Evolutionary conservation across 2,329 filamentous ascomycete species (phyloP), one percentile per base, ranked within the genome.

Genomic region (Plenodomus tracheiphilus): DNA sequence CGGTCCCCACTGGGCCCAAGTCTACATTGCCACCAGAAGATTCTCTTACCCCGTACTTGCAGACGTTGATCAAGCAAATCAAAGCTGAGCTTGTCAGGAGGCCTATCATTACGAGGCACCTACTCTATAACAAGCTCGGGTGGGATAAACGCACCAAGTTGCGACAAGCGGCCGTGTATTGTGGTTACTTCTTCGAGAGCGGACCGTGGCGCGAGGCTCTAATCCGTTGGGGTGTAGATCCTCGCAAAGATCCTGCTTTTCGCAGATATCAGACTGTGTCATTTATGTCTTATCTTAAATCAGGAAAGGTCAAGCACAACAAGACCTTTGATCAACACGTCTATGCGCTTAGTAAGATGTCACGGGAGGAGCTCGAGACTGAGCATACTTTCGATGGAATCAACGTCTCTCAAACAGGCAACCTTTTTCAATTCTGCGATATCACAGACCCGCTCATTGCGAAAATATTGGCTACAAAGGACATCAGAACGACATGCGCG

Each of bases 401-500:
- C 50, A 81, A 81, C 2, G 84, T 93, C 46, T 84, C 84, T 15
- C 82, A 83, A 1, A 91, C 96, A 64, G 91, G 91, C 34, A 94
- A 94, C 64, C 86, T 94, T 41, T 99, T 91, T 88, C 94, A 97
- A 77, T 82, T 95, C 20, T 96, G 91, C 74, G 94, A 99, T 70
- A 87, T 97, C 46, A 87, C 84, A 0, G 93, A 97, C 62, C 89
- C 91, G 0, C 66, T 92, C 1, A 77, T 97, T 1, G 75, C 77
- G 1, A 71, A 77, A 10, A 75, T 97, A 2, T 79, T 96, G 34
- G 80, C 85, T 17, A 81, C 83, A 0, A 78, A 85, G 0, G 78
- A 84, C 4, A 66, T 79, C 2, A 69, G 73, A 28, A 56, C 56
- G 3, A 73, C 75, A 2, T 78, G 75, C 44, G 78, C 82, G 39